phyloP scores from a whole-genome alignment of 345 rosid species.

The Ceriops zippeliana region DNA sequence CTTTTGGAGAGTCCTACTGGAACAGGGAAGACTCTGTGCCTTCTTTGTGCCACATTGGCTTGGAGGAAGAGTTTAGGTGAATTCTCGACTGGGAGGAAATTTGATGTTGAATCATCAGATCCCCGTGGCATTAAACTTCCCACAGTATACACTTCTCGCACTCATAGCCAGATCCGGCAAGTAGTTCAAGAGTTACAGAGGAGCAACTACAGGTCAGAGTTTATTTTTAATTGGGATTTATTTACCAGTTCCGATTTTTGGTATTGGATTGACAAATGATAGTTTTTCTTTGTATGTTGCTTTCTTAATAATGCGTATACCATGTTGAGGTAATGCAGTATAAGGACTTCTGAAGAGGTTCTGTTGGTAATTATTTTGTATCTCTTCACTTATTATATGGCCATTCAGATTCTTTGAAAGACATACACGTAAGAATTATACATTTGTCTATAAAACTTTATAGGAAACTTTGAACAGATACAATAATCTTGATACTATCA shows the following conservation, averaged over 20 bases:
- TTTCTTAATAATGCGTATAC: not conserved
- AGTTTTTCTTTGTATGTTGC: not conserved
- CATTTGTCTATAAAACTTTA: not conserved
- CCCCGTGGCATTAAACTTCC: conserved; percentile 44
- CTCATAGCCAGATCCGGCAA: conserved; percentile 97
- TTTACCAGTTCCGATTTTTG: conserved; percentile 1
- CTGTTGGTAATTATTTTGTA: not conserved
- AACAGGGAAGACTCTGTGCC: conserved; percentile 92
- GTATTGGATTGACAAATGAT: not conserved
- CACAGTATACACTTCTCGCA: conserved; percentile 80
- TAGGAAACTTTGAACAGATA: not conserved
- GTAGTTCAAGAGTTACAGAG: conserved; percentile 82
- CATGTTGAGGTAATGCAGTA: no score
- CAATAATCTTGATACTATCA: not conserved
- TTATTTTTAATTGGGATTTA: conserved; percentile 7
- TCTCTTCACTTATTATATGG: not conserved
- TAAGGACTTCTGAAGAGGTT: no score
- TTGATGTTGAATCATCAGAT: conserved; percentile 26
- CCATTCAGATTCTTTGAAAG: not conserved
- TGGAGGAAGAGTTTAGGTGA: conserved; percentile 90
- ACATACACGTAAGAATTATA: not conserved
- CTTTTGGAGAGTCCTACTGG: conserved; percentile 98
- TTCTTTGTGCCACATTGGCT: conserved; percentile 95
- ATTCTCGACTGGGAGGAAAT: conserved; percentile 50
- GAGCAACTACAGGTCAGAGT: conserved; percentile 74